Evolutionary conservation across 2,329 filamentous ascomycete species (phyloP), one percentile per base, ranked within the genome.

Genomic region (Verticillium klebahnii): DNA sequence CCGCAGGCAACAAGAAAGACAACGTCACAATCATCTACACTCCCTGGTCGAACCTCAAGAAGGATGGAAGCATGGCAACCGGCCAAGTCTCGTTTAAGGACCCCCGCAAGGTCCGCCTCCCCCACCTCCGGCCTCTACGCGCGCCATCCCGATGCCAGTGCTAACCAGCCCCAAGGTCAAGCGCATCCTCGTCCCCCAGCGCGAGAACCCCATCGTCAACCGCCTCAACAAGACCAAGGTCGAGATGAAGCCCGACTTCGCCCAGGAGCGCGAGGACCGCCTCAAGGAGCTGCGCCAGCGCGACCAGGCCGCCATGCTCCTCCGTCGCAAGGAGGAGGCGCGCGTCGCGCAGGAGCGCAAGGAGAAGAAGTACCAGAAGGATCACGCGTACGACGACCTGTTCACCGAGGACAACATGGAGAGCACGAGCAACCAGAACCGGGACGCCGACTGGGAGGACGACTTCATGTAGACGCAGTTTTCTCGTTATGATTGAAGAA

Each of bases 1-100:
- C n/a, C 56, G 6, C 63, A 93, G 91, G 95, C 66, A 99, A 99
- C 81, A 99, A 99, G 78, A 98, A 97, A 76, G 94, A 98, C 76
- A 98, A 98, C 77, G 82, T 99, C 70, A 96, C 93, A 17, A 77
- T 99, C 71, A 96, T 99, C 71, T 99, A 99, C 79, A 99, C 95
- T 5, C 95, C 95, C 7, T 98, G 95, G 93, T 90, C 91, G 55
- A 99, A 99, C 74, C 84, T 99, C 37, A 90, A 92, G 74, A 99
- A 99, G 74, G 92, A 96, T 72, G 94, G 93, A 34, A 92, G 89
- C 74, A 99, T 99, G 95, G 93, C 92, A 19, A 89, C 89, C 3
- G 95, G 95, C 25, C 95, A 99, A 74, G 95, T 99, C 60, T 89
- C 91, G 66, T 99, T 98, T 81, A 93, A 97, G 72, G 92, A 97